Percentiles rank a stretch among this genome's conserved stretches.
Evolutionary conservation across 352 stramenopile species (phyloP).

Genomic region (Pythium guiyangense): DNA sequence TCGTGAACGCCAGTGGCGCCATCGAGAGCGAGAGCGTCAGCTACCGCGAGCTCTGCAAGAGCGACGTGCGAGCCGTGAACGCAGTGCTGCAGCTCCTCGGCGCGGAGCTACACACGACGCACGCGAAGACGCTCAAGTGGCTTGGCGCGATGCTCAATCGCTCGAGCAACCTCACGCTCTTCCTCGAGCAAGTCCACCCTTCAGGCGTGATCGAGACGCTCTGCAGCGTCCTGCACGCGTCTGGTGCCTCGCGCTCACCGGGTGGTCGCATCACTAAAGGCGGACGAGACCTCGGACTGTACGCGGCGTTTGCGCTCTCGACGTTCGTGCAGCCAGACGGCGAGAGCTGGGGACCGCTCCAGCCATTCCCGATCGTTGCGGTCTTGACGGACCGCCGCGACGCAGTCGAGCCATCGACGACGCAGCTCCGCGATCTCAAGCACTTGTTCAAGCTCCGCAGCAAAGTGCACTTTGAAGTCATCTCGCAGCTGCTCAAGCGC

Average conservation of each 20-base stretch:
- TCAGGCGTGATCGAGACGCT: constrained; percentile 63
- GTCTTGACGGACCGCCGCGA: constrained; percentile 19
- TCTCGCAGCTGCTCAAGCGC: constrained; percentile 39
- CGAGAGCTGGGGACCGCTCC: constrained; percentile 40
- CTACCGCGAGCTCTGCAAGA: constrained; percentile 43
- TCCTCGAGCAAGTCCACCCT: constrained; percentile 52
- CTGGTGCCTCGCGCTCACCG: constrained; percentile 37
- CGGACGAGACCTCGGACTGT: constrained; percentile 42
- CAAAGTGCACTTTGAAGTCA: constrained; percentile 72
- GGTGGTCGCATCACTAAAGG: constrained; percentile 40
- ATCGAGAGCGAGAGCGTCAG: constrained; percentile 11
- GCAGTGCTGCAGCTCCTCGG: constrained; percentile 34
- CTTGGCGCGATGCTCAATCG: constrained; percentile 70
- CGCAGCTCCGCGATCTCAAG: constrained; percentile 12
- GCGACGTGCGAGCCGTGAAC: constrained; percentile 39
- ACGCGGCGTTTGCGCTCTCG: constrained; percentile 59
- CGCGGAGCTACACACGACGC: constrained; percentile 18
- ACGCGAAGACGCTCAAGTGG: constrained; percentile 74
- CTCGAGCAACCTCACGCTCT: constrained; percentile 39
- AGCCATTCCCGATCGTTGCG: constrained; percentile 55
- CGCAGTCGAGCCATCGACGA: constrained; percentile 6
- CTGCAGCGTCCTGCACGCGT: constrained; percentile 49
- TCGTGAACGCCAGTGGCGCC: constrained; percentile 37
- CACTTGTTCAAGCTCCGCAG: constrained; percentile 34
- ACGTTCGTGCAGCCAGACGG: constrained; percentile 70